Conservation (phyloP, 2,329 filamentous ascomycete species). For the Clarireedia sp. region DNA sequence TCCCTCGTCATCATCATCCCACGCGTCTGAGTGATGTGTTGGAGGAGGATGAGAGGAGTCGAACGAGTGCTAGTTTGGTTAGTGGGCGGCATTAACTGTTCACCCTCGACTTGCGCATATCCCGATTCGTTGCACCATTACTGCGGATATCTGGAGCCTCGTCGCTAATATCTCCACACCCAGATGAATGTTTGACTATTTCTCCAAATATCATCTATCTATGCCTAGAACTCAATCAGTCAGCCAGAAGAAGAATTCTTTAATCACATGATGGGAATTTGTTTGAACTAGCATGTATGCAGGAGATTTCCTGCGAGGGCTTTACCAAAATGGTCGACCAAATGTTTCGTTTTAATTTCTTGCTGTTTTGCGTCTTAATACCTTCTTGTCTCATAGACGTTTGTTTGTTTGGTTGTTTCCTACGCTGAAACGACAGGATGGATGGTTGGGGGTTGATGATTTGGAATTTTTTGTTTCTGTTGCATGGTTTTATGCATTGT, state of each 20-base stretch:
- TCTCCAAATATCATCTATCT: background rate
- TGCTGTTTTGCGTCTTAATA: background rate
- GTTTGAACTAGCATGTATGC: background rate
- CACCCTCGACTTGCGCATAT: too few relatives aligned
- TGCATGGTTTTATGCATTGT: background rate
- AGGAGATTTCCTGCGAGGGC: background rate
- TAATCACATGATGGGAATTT: background rate
- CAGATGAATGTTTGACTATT: background rate
- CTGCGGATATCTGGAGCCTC: background rate
- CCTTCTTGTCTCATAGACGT: background rate
- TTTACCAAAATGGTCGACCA: background rate
- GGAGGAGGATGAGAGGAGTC: constrained; percentile 74
- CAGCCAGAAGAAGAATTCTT: background rate
- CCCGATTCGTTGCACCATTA: background rate
- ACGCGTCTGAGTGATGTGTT: constrained; percentile 83
- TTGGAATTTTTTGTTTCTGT: background rate
- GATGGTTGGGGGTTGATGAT: too few relatives aligned
- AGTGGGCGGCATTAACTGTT: constrained; percentile 15
- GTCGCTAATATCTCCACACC: background rate
- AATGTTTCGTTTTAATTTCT: background rate
- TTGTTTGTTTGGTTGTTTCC: background rate
- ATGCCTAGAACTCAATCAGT: too few relatives aligned
- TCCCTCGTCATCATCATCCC: constrained; percentile 77
- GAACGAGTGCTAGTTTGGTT: constrained; percentile 49
- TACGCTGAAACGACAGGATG: too few relatives aligned